phyloP scores from a whole-genome alignment of 2,329 filamentous ascomycete species.

The Aciculosporium take region DNA sequence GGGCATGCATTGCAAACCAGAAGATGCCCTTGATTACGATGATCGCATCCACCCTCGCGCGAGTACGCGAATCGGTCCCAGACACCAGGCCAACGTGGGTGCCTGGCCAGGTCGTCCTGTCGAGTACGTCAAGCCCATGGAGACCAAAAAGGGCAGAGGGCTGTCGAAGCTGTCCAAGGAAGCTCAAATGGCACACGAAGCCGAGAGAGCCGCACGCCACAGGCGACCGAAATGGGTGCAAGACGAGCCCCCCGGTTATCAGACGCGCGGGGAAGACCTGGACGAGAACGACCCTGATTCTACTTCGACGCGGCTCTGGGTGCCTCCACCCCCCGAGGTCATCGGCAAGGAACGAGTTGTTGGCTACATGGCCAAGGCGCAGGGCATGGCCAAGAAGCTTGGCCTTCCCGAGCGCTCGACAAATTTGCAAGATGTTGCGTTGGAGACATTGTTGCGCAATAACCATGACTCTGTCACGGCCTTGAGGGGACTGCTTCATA shows the following conservation, averaged over 20 bases:
- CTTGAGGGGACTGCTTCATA: slow-evolving; percentile 51
- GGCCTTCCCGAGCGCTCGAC: slow-evolving; percentile 65
- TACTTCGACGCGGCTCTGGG: slow-evolving; percentile 66
- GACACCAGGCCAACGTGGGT: slow-evolving; percentile 76
- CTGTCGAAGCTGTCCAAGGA: slow-evolving; percentile 69
- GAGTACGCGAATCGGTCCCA: slow-evolving; percentile 78
- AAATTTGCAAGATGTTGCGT: slow-evolving; percentile 75
- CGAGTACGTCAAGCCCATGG: slow-evolving; percentile 77
- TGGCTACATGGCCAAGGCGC: slow-evolving; percentile 60
- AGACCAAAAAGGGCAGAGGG: slow-evolving; percentile 75
- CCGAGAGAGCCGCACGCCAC: slow-evolving; percentile 64
- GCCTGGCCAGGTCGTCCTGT: slow-evolving; percentile 79
- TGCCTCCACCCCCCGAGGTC: slow-evolving; percentile 48
- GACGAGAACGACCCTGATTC: slow-evolving; percentile 55
- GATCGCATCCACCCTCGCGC: slow-evolving; percentile 94
- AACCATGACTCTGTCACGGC: slow-evolving; percentile 59
- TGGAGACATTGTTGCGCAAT: slow-evolving; percentile 57
- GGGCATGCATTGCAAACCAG: slow-evolving; percentile 86
- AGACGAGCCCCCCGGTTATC: slow-evolving; percentile 78
- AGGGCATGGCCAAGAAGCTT: slow-evolving; percentile 47
- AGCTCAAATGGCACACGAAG: slow-evolving; percentile 65
- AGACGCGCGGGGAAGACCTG: slow-evolving; percentile 68
- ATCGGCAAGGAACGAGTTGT: slow-evolving; percentile 47
- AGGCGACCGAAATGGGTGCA: slow-evolving; percentile 86
- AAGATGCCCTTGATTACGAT: slow-evolving; percentile 92